A percentile compares a stretch with the other conserved stretches of the same genome.
Conservation (phyloP, 2,329 filamentous ascomycete genomes). For the Dothideomycetes sp. region DNA sequence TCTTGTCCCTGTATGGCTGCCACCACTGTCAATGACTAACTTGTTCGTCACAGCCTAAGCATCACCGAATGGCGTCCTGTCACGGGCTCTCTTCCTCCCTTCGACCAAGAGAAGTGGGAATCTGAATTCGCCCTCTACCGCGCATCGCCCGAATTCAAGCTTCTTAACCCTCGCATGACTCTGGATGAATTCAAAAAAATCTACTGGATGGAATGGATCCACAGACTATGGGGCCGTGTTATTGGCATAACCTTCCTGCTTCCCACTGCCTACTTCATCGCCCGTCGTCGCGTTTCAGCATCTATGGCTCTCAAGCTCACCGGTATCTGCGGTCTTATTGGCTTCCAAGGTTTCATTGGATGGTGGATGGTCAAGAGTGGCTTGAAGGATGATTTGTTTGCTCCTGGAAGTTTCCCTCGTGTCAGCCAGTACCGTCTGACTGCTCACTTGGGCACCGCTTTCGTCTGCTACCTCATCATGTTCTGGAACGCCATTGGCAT, state of each 20-base stretch:
- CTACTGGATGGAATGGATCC: conserved; percentile 99
- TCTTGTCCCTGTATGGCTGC: background rate
- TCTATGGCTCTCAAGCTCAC: conserved; percentile 68
- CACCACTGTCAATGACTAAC: background rate
- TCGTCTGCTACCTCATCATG: conserved; percentile 91
- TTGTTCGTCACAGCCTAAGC: conserved; percentile 59
- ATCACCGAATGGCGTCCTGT: conserved; percentile 99
- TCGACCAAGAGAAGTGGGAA: conserved; percentile 74
- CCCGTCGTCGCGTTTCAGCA: conserved; percentile 64
- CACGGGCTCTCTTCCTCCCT: conserved; percentile 80
- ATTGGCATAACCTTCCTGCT: conserved; percentile 85
- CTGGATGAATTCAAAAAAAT: conserved; percentile 95
- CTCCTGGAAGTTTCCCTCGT: conserved; percentile 77
- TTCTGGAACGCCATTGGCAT: conserved; percentile 78
- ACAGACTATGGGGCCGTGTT: conserved; percentile 86
- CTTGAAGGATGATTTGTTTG: conserved; percentile 90
- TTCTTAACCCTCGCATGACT: conserved; percentile 87
- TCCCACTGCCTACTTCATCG: conserved; percentile 81
- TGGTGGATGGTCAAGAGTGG: conserved; percentile 99
- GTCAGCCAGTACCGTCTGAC: conserved; percentile 92
- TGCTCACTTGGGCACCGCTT: conserved; percentile 81
- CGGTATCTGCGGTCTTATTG: conserved; percentile 82
- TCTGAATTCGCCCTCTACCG: conserved; percentile 89
- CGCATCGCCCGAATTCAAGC: conserved; percentile 82
- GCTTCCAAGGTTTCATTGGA: conserved; percentile 87